Conservation (phyloP, 1,284 basidiomycete species). For the Schizopora paradoxa region DNA sequence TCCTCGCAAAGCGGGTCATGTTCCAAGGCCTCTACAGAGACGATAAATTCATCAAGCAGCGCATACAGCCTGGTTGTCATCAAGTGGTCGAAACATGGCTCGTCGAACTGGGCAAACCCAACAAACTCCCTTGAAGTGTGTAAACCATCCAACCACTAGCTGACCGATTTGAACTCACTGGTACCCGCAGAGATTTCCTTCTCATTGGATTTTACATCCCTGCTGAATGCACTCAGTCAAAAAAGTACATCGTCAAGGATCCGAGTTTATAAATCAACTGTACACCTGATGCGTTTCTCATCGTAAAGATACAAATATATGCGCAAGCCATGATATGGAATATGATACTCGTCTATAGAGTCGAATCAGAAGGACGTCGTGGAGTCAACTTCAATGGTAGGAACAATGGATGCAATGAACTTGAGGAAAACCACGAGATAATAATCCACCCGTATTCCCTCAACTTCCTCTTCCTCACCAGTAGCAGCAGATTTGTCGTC, state of each 20-base stretch:
- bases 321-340: too few species aligned
- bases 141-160: too few species aligned
- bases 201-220: too few species aligned
- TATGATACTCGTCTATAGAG: too few species aligned
- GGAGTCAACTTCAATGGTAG: conserved; percentile 93
- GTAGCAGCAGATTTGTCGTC: conserved; percentile 43
- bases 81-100: conserved; percentile 19
- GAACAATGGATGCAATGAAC: conserved; percentile 92
- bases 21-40: conserved; percentile 20
- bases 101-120: conserved; percentile 17
- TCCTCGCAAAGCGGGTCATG: conserved; percentile 21
- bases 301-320: too few species aligned
- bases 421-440: conserved; percentile 96
- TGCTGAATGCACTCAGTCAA: too few species aligned
- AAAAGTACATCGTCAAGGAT: too few species aligned
- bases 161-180: too few species aligned
- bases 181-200: too few species aligned
- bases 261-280: too few species aligned
- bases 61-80: conserved; percentile 16
- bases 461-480: conserved; percentile 64
- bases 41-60: conserved; percentile 12
- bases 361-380: conserved; percentile 69
- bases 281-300: too few species aligned
- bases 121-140: too few species aligned
- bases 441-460: conserved; percentile 91